Conservation (phyloP, 257 asterid genomes). For the Fraxinus americana region DNA sequence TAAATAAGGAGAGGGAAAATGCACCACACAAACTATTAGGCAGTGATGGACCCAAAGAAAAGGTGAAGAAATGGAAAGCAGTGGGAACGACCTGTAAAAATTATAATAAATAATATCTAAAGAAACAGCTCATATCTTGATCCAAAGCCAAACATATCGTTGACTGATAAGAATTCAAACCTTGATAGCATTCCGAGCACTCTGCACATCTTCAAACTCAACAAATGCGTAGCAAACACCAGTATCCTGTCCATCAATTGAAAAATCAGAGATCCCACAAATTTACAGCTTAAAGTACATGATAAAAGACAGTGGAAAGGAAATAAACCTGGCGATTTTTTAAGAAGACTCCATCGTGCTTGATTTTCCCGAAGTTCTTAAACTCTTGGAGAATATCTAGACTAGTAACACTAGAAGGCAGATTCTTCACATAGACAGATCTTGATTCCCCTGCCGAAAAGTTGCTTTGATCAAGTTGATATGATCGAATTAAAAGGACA, state of each 20-base stretch:
- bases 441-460: slow-evolving; percentile 61
- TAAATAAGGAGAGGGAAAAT: slow-evolving; percentile 4
- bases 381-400: slow-evolving; percentile 72
- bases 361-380: slow-evolving; percentile 63
- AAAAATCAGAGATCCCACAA: slow-evolving; percentile 30
- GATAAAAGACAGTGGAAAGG: slow-evolving; percentile 14
- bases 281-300: slow-evolving; percentile 5
- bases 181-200: slow-evolving; percentile 79
- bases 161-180: slow-evolving; percentile 30
- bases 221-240: slow-evolving; percentile 87
- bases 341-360: slow-evolving; percentile 77
- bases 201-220: slow-evolving; percentile 74
- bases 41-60: background rate
- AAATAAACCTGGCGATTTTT: slow-evolving; percentile 61
- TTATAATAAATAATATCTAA: slow-evolving; percentile 5
- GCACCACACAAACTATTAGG: slow-evolving; percentile 2
- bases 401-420: slow-evolving; percentile 62
- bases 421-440: slow-evolving; percentile 80
- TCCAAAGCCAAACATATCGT: background rate
- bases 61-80: slow-evolving; percentile 3
- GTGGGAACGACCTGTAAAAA: background rate
- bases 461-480: slow-evolving; percentile 25
- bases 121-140: background rate
- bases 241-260: slow-evolving; percentile 56
- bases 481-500: background rate